Percentiles rank a stretch among this genome's conserved stretches.
Conservation (phyloP, 768 basidiomycete genomes). For the Saitozyma podzolica region DNA sequence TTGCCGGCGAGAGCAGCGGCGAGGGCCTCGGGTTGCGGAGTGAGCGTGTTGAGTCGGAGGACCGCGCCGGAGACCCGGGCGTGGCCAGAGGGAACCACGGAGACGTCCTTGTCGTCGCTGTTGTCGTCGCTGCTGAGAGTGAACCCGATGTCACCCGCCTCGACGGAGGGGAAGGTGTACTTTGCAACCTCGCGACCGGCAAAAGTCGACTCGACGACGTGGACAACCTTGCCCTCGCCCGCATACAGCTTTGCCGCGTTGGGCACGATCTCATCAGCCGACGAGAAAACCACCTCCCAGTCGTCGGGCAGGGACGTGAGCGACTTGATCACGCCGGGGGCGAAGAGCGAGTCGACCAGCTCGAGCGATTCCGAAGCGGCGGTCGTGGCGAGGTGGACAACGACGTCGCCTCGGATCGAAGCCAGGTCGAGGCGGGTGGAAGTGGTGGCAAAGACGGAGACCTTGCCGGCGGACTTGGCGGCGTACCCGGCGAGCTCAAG, state of each 20-base stretch:
- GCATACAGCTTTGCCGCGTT: constrained; percentile 75
- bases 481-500: constrained; percentile 53
- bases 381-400: constrained; percentile 81
- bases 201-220: constrained; percentile 86
- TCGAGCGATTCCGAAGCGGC: constrained; percentile 66
- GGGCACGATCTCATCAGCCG: constrained; percentile 78
- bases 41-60: constrained; percentile 29
- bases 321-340: constrained; percentile 32
- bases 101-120: constrained; percentile 27
- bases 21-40: constrained; percentile 33
- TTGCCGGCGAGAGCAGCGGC: constrained; percentile 33
- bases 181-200: constrained; percentile 74
- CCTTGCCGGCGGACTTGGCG: constrained; percentile 58
- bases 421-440: constrained; percentile 73
- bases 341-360: constrained; percentile 69
- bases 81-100: constrained; percentile 38
- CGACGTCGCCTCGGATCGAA: constrained; percentile 68
- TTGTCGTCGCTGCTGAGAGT: constrained; percentile 17
- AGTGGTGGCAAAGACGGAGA: constrained; percentile 66
- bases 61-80: constrained; percentile 24
- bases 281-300: constrained; percentile 71
- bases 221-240: constrained; percentile 62
- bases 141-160: constrained; percentile 55
- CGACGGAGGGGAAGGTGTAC: constrained; percentile 55
- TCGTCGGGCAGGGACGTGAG: constrained; percentile 33